A percentile compares a stretch with the other conserved stretches of the same genome.
Evolutionary conservation across 306 rosid species (phyloP).

Genomic region (Fragaria vesca): DNA sequence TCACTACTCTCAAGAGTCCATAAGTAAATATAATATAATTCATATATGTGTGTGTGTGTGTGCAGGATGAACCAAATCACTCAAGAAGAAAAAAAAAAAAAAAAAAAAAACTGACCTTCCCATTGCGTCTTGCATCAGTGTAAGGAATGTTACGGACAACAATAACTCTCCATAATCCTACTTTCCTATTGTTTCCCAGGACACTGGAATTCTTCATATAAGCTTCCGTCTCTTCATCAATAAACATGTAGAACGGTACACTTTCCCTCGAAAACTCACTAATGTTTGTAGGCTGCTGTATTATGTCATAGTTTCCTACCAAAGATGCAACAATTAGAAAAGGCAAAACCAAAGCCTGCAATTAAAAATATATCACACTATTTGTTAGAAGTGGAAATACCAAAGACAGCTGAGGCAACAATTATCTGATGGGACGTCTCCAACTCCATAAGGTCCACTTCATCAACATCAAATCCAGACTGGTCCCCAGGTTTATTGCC

Average conservation of each 20-base stretch:
- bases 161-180: conserved; percentile 92
- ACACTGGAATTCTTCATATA: conserved; percentile 76
- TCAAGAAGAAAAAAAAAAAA: neutral
- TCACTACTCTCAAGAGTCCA: neutral
- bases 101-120: conserved; percentile 63
- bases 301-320: conserved; percentile 86
- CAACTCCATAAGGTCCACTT: conserved; percentile 80
- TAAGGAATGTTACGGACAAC: conserved; percentile 78
- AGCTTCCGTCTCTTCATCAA: conserved; percentile 85
- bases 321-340: conserved; percentile 38
- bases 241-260: conserved; percentile 85
- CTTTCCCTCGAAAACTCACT: conserved; percentile 59
- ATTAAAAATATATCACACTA: conserved; percentile 4
- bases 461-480: conserved; percentile 93
- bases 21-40: neutral
- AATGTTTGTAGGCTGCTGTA: conserved; percentile 88
- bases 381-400: conserved; percentile 38
- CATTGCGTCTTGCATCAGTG: conserved; percentile 87
- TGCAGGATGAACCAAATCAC: conserved; percentile 6
- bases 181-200: conserved; percentile 60
- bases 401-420: conserved; percentile 92
- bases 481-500: conserved; percentile 80
- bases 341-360: conserved; percentile 15
- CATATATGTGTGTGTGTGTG: too few relatives aligned
- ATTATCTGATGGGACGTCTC: conserved; percentile 80